These are phyloP conservation scores for Pelargonium australe DNA, from an alignment of 441 rosid species.

Conservation along the genomic window DNA sequence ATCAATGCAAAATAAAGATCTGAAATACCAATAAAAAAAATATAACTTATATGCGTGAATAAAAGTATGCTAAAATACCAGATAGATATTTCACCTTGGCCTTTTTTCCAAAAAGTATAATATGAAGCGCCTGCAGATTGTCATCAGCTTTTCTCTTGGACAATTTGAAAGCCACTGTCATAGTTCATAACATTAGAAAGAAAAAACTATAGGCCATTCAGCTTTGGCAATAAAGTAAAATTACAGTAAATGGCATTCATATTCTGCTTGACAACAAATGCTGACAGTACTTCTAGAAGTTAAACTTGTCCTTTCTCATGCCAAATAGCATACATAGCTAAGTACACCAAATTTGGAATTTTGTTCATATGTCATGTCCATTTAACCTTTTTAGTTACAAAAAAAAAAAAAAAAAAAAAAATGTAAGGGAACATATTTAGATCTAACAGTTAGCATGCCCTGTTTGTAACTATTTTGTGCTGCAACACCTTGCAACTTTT, in stretches of 20 bases:
- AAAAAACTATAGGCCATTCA: constrained; percentile 10
- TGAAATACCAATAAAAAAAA: constrained; percentile 6
- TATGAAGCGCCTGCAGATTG: constrained; percentile 66
- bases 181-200: constrained; percentile 26
- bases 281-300: not conserved
- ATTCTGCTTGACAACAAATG: not conserved
- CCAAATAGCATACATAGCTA: constrained; percentile 9
- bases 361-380: not conserved
- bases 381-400: not conserved
- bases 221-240: constrained; percentile 15
- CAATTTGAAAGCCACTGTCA: constrained; percentile 92
- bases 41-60: not conserved
- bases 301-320: constrained; percentile 1
- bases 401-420: too few relatives aligned
- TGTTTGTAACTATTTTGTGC: not conserved
- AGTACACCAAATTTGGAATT: not conserved
- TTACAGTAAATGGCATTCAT: not conserved
- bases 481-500: too few relatives aligned
- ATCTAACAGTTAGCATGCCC: not conserved
- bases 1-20: constrained; percentile 12
- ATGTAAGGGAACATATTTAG: not conserved
- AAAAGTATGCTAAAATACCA: not conserved
- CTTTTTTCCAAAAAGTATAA: constrained; percentile 87
- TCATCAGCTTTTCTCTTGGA: constrained; percentile 93
- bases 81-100: constrained; percentile 54